Percentiles rank a stretch among this genome's conserved stretches.
These are phyloP conservation scores for Mariannaea elegans DNA, from an alignment of 2,329 filamentous ascomycete species.

Conservation along the genomic window DNA sequence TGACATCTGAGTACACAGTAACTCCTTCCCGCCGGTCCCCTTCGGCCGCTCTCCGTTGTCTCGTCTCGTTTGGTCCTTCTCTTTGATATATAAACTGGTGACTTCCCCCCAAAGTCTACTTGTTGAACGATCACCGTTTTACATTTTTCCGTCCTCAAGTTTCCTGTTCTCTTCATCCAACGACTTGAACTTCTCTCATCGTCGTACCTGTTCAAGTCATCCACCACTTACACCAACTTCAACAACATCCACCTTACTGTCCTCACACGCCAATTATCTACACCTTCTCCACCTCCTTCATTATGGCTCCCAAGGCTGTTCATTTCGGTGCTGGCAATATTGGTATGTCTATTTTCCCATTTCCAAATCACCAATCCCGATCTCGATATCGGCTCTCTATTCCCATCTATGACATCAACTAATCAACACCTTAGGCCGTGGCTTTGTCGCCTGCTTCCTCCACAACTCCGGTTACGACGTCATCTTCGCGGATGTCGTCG, in stretches of 20 bases:
- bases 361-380: conserved; percentile 1
- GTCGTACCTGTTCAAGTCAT: background rate
- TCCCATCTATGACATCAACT: conserved; percentile 9
- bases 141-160: conserved; percentile 12
- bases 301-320: conserved; percentile 73
- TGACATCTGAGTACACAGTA: background rate
- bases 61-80: conserved; percentile 2
- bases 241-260: conserved; percentile 24
- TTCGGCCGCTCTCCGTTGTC: conserved; percentile 16
- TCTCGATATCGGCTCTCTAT: background rate
- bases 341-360: conserved; percentile 53
- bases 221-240: conserved; percentile 26
- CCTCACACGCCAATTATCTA: conserved; percentile 10
- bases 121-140: conserved; percentile 30
- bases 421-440: conserved; percentile 60
- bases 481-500: conserved; percentile 94
- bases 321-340: conserved; percentile 91
- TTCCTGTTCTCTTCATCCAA: background rate
- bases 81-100: conserved; percentile 36
- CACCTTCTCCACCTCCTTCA: conserved; percentile 35
- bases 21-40: conserved; percentile 12
- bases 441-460: conserved; percentile 90
- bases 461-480: conserved; percentile 96
- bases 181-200: background rate
- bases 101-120: conserved; percentile 17